Conservation (phyloP, 306 rosid species). For the Quercus agrifolia region DNA sequence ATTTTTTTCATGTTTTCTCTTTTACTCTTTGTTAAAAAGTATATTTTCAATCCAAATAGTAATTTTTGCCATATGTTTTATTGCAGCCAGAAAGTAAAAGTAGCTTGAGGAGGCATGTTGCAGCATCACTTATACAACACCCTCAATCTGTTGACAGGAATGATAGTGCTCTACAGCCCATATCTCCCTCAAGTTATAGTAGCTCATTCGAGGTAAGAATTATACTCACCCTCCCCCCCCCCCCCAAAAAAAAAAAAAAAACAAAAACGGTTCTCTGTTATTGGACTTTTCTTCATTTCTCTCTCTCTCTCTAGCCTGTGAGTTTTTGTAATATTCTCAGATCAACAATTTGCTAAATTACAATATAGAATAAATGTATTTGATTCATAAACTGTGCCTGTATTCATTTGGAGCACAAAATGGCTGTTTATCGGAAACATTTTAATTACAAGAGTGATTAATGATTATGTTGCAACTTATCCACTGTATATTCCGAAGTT, state of each 20-base stretch:
- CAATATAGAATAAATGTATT: not conserved
- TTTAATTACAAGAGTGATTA: too few species aligned
- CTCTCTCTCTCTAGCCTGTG: not conserved
- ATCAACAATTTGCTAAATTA: not conserved
- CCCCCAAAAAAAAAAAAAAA: too few species aligned
- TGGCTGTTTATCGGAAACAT: too few species aligned
- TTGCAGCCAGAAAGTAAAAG: constrained; percentile 49
- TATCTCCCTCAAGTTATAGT: constrained; percentile 46
- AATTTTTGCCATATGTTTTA: constrained; percentile 11
- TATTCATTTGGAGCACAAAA: not conserved
- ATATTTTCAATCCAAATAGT: constrained; percentile 1
- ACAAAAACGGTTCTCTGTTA: not conserved
- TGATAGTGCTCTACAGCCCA: constrained; percentile 29
- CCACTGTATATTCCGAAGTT: too few species aligned
- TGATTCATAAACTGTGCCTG: not conserved
- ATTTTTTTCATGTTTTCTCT: not conserved
- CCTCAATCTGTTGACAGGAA: constrained; percentile 34
- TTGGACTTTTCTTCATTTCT: not conserved
- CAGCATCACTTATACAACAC: constrained; percentile 32
- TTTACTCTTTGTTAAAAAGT: not conserved
- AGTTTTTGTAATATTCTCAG: not conserved
- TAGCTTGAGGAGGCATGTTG: constrained; percentile 30
- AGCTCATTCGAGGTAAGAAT: constrained; percentile 50
- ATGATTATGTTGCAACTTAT: too few species aligned
- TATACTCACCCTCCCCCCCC: not conserved